Base-by-base conservation (phyloP, 179 eudicot species). In the Silene coronaria region DNA sequence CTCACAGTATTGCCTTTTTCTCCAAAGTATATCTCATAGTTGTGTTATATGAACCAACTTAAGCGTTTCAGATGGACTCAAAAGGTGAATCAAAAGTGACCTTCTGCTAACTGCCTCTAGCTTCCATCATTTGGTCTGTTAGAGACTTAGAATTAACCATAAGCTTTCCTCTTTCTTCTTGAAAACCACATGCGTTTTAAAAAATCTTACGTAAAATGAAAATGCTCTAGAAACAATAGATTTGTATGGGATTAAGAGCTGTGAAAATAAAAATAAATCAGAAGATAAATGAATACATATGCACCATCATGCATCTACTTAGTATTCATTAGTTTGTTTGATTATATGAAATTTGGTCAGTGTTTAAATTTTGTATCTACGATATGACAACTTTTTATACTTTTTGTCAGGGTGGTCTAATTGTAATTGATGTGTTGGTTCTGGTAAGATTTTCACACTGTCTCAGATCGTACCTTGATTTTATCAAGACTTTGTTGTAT, bases 371-470 rank as follows among this genome's bases (percentile, higher is more conserved):
- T 28, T 46, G 28, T 27, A 16, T 66, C 30, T 65, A 66, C 14
- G 59, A 60, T 51, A 22, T 80, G 73, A 78, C 71, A 63, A 9
- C 71, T 77, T 53, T 34, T 36, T 79, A 79, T 71, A 61, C 46
- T 86, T 73, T 72, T 82, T 83, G 77, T 80, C 96, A 96, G 99
- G 99, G 96, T 82, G 97, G 93, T 59, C 73, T 73, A 55, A 42
- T 93, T 55, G 72, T 88, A 74, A 73, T 96, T 67, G 99, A 96
- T 78, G 59, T 87, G 63, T 22, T 80, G 30, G 87, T 86, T 9
- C 27, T 85, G 80, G 82, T 72, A 24, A 86, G 72, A 80, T 82
- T 91, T 66, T 72, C 79, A 45, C 82, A 83, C 57, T 87, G 84
- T 83, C 79, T 81, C 69, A 73, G 80, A 57, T 85, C 83, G 10